Evolutionary conservation across 2,329 filamentous ascomycete species (phyloP).

Genomic region (Penicillium sp.): DNA sequence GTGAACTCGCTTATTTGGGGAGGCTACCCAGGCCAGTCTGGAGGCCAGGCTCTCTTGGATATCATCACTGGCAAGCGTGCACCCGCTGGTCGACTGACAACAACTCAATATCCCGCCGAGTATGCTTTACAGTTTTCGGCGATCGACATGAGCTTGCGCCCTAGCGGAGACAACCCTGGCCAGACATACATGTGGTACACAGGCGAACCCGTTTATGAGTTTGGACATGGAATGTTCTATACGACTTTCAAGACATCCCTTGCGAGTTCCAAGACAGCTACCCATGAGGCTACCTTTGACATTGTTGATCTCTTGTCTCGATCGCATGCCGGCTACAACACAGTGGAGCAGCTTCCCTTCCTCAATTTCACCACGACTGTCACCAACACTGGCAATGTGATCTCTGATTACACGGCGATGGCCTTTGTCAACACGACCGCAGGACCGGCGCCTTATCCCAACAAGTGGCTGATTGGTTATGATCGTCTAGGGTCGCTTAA

Average conservation of each 20-base stretch:
- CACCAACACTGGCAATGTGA: conserved; percentile 36
- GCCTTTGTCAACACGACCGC: conserved; percentile 40
- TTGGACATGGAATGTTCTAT: conserved; percentile 48
- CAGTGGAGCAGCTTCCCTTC: conserved; percentile 39
- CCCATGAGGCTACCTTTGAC: conserved; percentile 25
- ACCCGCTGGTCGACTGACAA: conserved; percentile 43
- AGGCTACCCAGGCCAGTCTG: conserved; percentile 47
- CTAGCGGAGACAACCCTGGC: conserved; percentile 39
- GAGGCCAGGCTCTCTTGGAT: conserved; percentile 43
- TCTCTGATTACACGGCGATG: conserved; percentile 45
- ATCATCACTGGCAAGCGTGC: conserved; percentile 44
- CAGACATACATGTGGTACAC: conserved; percentile 50
- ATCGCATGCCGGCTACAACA: conserved; percentile 24
- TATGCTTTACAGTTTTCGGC: conserved; percentile 45
- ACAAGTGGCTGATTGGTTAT: conserved; percentile 45
- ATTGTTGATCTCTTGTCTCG: conserved; percentile 36
- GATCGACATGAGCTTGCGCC: conserved; percentile 44
- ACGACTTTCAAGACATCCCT: conserved; percentile 37
- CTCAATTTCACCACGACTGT: conserved; percentile 37
- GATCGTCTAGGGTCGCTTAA: conserved; percentile 32
- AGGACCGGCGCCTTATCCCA: conserved; percentile 43
- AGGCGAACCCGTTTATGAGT: conserved; percentile 40
- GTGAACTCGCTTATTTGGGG: conserved; percentile 46
- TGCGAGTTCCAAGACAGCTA: not conserved
- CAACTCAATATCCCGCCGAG: conserved; percentile 40